These are phyloP conservation scores for Dichotomocladium elegans DNA, from an alignment of 371 early-diverging fungal genomes.

Conservation along the genomic window DNA sequence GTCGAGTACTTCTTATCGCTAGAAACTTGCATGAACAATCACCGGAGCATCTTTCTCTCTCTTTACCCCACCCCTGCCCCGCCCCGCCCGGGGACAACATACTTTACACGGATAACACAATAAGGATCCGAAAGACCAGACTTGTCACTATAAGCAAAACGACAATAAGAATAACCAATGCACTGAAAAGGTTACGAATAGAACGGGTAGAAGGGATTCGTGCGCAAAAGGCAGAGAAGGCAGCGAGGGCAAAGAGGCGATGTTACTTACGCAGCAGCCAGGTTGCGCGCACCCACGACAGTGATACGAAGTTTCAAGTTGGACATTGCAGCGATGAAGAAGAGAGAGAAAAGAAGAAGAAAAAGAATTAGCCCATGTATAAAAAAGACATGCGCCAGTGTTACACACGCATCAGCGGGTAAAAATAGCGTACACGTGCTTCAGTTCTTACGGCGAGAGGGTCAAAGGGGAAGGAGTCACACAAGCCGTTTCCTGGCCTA, in stretches of 20 bases:
- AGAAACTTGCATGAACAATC: no score
- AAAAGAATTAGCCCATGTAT: not conserved
- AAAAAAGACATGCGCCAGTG: conserved; percentile 2
- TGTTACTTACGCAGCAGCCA: conserved; percentile 31
- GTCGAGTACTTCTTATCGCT: conserved; percentile 70
- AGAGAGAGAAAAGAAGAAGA: conserved; percentile 2
- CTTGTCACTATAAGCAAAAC: conserved; percentile 40
- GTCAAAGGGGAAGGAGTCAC: no score
- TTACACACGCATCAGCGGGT: conserved; percentile 4
- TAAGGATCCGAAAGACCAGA: conserved; percentile 66
- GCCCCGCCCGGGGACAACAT: conserved; percentile 4
- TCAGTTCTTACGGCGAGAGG: no score
- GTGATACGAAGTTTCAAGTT: conserved; percentile 24
- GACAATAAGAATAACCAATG: no score
- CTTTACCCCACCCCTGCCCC: not conserved
- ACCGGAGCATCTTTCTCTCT: not conserved
- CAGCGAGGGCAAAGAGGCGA: not conserved
- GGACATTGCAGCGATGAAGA: conserved; percentile 13
- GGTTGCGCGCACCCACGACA: conserved; percentile 19
- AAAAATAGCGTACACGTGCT: not conserved
- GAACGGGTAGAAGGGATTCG: no score
- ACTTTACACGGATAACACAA: conserved; percentile 42
- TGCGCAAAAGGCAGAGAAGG: not conserved
- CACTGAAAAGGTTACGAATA: no score
- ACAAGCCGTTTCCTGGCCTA: no score